Evolutionary conservation across 2,329 filamentous ascomycete species (phyloP).

Genomic region (Calonectria fujianensis): DNA sequence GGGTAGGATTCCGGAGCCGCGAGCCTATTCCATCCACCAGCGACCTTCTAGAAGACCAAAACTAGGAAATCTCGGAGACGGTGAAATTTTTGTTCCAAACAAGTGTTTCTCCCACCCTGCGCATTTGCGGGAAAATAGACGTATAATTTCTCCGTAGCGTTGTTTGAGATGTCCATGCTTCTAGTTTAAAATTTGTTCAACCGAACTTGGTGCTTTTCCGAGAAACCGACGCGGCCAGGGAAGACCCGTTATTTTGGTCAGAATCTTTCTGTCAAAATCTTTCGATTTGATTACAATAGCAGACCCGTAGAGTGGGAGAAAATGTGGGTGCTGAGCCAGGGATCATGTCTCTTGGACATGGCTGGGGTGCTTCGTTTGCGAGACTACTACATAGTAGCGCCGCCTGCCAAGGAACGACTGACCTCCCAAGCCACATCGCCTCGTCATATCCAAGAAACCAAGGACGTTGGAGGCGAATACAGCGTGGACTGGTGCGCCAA

Average conservation of each 20-base stretch:
- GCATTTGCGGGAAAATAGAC: constrained; percentile 14
- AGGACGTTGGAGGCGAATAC: not conserved
- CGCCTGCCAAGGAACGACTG: constrained; percentile 23
- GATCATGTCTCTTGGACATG: not conserved
- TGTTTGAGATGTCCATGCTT: constrained; percentile 2
- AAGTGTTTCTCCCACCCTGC: not conserved
- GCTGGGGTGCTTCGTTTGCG: not conserved
- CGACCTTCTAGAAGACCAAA: not conserved
- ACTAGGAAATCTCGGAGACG: not conserved
- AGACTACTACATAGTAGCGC: not conserved
- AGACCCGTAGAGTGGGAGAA: constrained; percentile 2
- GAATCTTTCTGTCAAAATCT: constrained; percentile 9
- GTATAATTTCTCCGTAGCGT: constrained; percentile 20
- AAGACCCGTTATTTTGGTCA: constrained; percentile 24
- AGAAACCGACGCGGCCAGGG: not conserved
- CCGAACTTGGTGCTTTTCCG: not conserved
- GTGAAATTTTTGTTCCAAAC: too few species aligned
- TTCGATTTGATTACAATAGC: constrained; percentile 30
- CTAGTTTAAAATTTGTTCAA: not conserved
- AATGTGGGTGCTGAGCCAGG: constrained; percentile 24
- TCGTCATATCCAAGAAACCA: constrained; percentile 8
- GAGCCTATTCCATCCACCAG: not conserved
- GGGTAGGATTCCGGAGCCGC: constrained; percentile 6
- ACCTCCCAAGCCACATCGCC: constrained; percentile 30
- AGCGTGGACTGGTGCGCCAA: not conserved